Evolutionary conservation across 352 stramenopile species (phyloP), one percentile per base, ranked within the genome.

Genomic region (Plasmopara viticola): DNA sequence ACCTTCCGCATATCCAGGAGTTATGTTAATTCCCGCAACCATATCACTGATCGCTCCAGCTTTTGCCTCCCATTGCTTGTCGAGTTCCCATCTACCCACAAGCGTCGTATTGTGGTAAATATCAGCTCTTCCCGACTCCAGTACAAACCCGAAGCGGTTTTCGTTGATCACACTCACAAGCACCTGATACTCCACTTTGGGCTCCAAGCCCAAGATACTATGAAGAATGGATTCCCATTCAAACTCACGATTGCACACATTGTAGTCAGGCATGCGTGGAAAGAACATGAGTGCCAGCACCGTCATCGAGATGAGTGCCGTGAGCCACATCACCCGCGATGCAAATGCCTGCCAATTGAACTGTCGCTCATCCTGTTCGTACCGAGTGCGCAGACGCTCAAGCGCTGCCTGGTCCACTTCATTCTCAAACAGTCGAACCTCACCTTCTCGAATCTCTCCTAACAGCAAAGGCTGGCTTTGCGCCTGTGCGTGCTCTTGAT

Each of bases 211-310:
- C 41, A 71, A 60, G 39, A 94, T 63, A 41, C 84, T 94, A 48
- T 83, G 68, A 12, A 94, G 54, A 56, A 92, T 90, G 8, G 84
- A 94, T 41, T 87, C 79, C 84, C 84, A 94, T 42, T 94, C 81
- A 56, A 94, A 94, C 58, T 92, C 65, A 13, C 83, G 84, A 39
- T 94, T 94, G 74, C 84, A 94, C 15, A 94, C 81, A 46, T 92
- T 89, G 67, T 94, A 94, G 58, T 94, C 81, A 1, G 84, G 84
- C 54, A 90, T 82, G 20, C 84, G 81, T 7, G 84, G 84, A 59
- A 90, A 94, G 45, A 90, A 94, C 84, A 94, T 94, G 37, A 94
- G 78, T 30, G 75, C 70, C 0, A 90, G 34, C 8, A 90, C 64
- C 8, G 84, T 94, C 53, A 75, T 69, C 12, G 52, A 64, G n/a